phyloP scores from a whole-genome alignment of 2,329 filamentous ascomycete genomes.

The Stagonosporopsis cucurbitacearum region DNA sequence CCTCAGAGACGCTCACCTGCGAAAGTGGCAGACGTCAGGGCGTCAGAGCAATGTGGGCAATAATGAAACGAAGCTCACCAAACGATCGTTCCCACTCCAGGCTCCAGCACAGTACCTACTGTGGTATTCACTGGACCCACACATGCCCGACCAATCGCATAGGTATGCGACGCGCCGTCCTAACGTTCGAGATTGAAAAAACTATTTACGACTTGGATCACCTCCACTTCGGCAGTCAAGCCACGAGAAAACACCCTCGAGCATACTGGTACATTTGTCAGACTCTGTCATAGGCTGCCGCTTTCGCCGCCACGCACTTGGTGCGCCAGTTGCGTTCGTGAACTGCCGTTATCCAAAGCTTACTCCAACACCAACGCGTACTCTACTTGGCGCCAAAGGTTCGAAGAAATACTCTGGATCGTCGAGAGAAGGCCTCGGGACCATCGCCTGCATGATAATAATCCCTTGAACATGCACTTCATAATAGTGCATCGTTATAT shows the following conservation, averaged over 20 bases:
- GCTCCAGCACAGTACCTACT: slow-evolving; percentile 17
- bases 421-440: background rate
- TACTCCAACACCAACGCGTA: slow-evolving; percentile 23
- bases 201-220: slow-evolving; percentile 21
- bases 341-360: slow-evolving; percentile 19
- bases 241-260: slow-evolving; percentile 4
- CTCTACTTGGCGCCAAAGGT: slow-evolving; percentile 23
- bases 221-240: slow-evolving; percentile 7
- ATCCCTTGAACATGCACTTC: background rate
- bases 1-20: slow-evolving; percentile 19
- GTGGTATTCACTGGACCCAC: slow-evolving; percentile 13
- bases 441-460: background rate
- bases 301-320: slow-evolving; percentile 21
- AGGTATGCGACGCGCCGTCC: slow-evolving; percentile 15
- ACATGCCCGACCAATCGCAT: slow-evolving; percentile 26
- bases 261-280: slow-evolving; percentile 9
- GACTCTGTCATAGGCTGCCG: slow-evolving; percentile 11
- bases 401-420: background rate
- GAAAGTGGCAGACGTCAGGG: slow-evolving; percentile 30
- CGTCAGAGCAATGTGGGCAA: slow-evolving; percentile 29
- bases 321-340: slow-evolving; percentile 17
- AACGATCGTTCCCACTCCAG: slow-evolving; percentile 28
- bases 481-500: background rate
- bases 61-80: slow-evolving; percentile 34
- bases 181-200: slow-evolving; percentile 26